Evolutionary conservation across 148 eudicot genomes (phyloP).

Genomic region (Vaccinium darrowii): DNA sequence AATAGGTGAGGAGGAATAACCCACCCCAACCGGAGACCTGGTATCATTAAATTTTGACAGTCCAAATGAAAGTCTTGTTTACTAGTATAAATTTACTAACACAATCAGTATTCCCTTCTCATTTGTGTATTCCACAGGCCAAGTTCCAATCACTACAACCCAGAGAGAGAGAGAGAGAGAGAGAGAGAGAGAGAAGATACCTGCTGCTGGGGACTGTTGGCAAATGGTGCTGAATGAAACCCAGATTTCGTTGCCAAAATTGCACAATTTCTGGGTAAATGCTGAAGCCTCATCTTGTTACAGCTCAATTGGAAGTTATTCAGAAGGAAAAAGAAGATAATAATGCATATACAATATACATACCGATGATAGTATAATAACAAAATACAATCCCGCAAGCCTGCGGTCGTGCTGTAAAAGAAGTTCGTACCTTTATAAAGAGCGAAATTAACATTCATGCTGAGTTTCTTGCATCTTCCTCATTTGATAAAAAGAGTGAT

Average conservation of each 20-base stretch:
- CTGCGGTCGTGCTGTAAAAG: too few relatives aligned
- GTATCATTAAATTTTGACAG: not conserved
- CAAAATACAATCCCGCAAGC: too few relatives aligned
- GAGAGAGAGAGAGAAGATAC: slow-evolving; percentile 28
- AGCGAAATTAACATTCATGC: too few relatives aligned
- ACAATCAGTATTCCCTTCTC: not conserved
- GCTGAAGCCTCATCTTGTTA: slow-evolving; percentile 38
- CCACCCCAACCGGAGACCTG: not conserved
- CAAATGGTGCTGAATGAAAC: slow-evolving; percentile 21
- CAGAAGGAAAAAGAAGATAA: not conserved
- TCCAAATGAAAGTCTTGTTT: not conserved
- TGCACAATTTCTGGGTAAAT: slow-evolving; percentile 29
- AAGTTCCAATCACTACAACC: not conserved
- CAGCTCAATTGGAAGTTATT: not conserved
- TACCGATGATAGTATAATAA: too few relatives aligned
- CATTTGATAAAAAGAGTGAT: too few relatives aligned
- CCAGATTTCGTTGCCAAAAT: slow-evolving; percentile 31
- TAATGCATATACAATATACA: too few relatives aligned
- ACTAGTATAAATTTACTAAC: not conserved
- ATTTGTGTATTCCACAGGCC: not conserved
- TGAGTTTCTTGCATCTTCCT: too few relatives aligned
- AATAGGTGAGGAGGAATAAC: not conserved
- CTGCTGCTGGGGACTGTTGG: slow-evolving; percentile 26
- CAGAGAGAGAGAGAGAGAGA: not conserved
- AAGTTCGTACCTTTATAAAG: too few relatives aligned